A percentile compares a stretch with the other conserved stretches of the same genome.
Conservation (phyloP, 2,329 filamentous ascomycete genomes). For the Camillea tinctor region DNA sequence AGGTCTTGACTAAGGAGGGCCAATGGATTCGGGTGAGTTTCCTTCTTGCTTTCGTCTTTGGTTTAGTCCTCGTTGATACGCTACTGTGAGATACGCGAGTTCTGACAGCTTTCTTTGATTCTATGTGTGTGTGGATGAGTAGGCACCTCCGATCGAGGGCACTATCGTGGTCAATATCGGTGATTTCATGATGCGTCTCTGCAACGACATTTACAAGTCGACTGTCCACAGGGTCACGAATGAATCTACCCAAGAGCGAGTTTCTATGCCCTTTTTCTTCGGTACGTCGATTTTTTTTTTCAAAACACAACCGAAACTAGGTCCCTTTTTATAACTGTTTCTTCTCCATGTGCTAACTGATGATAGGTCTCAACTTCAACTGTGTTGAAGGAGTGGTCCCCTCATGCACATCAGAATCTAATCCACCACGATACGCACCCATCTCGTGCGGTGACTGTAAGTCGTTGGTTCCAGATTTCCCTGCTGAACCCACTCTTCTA, state of each 20-base stretch:
- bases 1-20: conserved; percentile 41
- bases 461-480: conserved; percentile 4
- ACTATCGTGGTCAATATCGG: conserved; percentile 53
- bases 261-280: conserved; percentile 58
- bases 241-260: conserved; percentile 39
- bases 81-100: background rate
- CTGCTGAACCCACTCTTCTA: background rate
- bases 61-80: background rate
- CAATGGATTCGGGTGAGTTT: conserved; percentile 41
- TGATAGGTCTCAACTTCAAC: conserved; percentile 49
- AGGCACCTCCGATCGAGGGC: conserved; percentile 42
- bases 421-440: conserved; percentile 49
- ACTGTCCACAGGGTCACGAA: conserved; percentile 53
- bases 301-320: background rate
- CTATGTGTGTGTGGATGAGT: background rate
- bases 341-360: background rate
- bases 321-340: background rate
- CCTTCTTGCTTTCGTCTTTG: background rate
- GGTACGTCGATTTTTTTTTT: too few species aligned
- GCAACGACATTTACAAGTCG: conserved; percentile 49
- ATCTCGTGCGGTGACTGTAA: conserved; percentile 49
- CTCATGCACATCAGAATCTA: conserved; percentile 43
- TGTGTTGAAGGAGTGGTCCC: conserved; percentile 48
- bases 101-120: conserved; percentile 3
- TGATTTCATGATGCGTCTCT: conserved; percentile 50